Base-by-base conservation (phyloP, 345 rosid genomes). In the Euphorbia peplus region DNA sequence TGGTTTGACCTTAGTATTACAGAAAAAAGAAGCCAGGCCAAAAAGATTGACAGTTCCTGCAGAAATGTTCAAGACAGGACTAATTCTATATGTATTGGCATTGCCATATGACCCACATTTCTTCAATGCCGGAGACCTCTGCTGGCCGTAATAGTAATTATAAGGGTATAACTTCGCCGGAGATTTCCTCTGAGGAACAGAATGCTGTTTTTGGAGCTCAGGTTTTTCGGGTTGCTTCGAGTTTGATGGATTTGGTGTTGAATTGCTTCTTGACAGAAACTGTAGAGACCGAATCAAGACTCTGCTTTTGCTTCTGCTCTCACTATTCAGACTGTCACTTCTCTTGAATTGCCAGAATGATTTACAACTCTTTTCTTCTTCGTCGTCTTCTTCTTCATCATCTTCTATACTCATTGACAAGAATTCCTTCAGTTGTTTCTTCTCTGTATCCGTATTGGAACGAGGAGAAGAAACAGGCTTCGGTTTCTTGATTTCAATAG, bases 371-470 rank as follows among this genome's bases (percentile, higher is more conserved):
- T 70, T 73, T 19, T 76, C 86, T 3, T 73, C 82, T 3, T 77
- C 87, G 5, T 39, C 42, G 9, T 39, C 42, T 1, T 39, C 39
- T 8, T 35, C 39, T 3, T 35, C 39, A 8, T 73, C 83, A 3
- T 60, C 81, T 32, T 83, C 90, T 24, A 65, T 67, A 32, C 75
- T 74, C 73, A 66, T 68, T 8, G 83, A 78, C 50, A 93, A 58
- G 73, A 86, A 84, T 70, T 93, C 98, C 60, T 93, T 93, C 37
- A 90, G 77, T 66, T 76, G 86, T 83, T 86, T 93, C 87, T 93
- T 90, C 67, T 80, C 85, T 22, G 85, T 19, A 51, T 41, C 64
- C 44, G 8, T 21, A 24, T 10, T 10, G 39, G 61, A 3, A 4
- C 66, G 75, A 64, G 3, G 76, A 60, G 72, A 53, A 21, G 63